Evolutionary conservation across 2,329 filamentous ascomycete genomes (phyloP).

Genomic region (Exophiala alcalophila): DNA sequence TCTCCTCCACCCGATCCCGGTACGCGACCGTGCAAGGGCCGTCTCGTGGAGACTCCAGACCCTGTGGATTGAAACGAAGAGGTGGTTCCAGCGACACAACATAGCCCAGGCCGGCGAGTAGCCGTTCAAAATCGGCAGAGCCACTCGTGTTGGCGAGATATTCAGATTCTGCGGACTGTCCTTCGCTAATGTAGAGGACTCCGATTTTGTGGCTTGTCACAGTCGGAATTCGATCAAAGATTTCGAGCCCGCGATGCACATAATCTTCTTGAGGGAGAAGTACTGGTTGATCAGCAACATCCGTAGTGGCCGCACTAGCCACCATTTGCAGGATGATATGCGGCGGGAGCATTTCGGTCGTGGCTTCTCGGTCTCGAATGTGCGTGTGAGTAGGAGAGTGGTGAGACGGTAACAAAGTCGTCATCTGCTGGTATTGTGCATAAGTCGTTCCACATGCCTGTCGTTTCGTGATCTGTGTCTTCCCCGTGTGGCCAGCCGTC

Average conservation of each 20-base stretch:
- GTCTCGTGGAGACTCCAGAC: slow-evolving; percentile 78
- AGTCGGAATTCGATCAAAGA: slow-evolving; percentile 83
- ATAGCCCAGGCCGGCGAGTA: slow-evolving; percentile 77
- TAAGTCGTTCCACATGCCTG: slow-evolving; percentile 52
- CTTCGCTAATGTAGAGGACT: slow-evolving; percentile 86
- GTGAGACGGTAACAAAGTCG: slow-evolving; percentile 45
- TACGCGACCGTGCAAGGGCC: slow-evolving; percentile 89
- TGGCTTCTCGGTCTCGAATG: slow-evolving; percentile 38
- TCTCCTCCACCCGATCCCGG: slow-evolving; percentile 90
- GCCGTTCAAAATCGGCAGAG: slow-evolving; percentile 81
- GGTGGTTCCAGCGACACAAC: slow-evolving; percentile 77
- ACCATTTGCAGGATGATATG: slow-evolving; percentile 47
- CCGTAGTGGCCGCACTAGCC: slow-evolving; percentile 44
- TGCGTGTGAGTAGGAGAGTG: slow-evolving; percentile 43
- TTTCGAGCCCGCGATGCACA: slow-evolving; percentile 67
- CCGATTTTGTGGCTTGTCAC: slow-evolving; percentile 95
- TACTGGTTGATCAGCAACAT: slow-evolving; percentile 63
- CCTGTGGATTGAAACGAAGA: slow-evolving; percentile 81
- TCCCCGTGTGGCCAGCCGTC: slow-evolving; percentile 46
- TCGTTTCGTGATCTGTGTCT: slow-evolving; percentile 50
- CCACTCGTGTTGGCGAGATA: slow-evolving; percentile 85
- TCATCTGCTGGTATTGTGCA: slow-evolving; percentile 47
- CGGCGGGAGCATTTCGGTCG: slow-evolving; percentile 43
- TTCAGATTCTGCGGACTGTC: slow-evolving; percentile 75
- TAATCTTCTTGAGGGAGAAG: slow-evolving; percentile 70